These are phyloP conservation scores for Vanrija sp. DNA, from an alignment of 1,284 basidiomycete species.

Conservation along the genomic window DNA sequence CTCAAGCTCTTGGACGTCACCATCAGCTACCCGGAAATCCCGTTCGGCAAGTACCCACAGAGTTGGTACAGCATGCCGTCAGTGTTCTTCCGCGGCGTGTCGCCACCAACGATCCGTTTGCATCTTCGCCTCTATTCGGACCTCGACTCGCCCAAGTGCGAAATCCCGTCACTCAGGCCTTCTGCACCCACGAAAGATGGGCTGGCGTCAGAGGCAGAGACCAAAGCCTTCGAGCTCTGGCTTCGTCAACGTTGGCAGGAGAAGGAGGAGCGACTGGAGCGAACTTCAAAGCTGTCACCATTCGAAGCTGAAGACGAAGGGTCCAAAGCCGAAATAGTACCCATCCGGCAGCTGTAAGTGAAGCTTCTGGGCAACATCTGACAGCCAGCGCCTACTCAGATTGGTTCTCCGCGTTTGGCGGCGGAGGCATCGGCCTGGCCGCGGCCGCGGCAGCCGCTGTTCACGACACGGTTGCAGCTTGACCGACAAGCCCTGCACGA, in stretches of 20 bases:
- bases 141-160: slow-evolving; percentile 45
- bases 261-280: slow-evolving; percentile 72
- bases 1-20: slow-evolving; percentile 84
- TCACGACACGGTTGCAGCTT: too few species aligned
- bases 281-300: slow-evolving; percentile 52
- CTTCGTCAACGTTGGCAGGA: slow-evolving; percentile 71
- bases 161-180: slow-evolving; percentile 27
- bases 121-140: slow-evolving; percentile 70
- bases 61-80: slow-evolving; percentile 67
- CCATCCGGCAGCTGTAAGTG: slow-evolving; percentile 35
- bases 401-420: slow-evolving; percentile 37
- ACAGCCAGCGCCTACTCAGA: slow-evolving; percentile 26
- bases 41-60: slow-evolving; percentile 48
- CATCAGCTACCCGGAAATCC: slow-evolving; percentile 77
- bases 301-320: too few species aligned
- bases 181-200: slow-evolving; percentile 4
- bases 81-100: slow-evolving; percentile 74
- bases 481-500: too few species aligned
- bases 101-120: slow-evolving; percentile 81
- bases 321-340: slow-evolving; percentile 19
- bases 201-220: slow-evolving; percentile 61
- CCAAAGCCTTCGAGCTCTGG: slow-evolving; percentile 75
- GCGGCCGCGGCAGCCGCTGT: background rate
- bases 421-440: slow-evolving; percentile 28
- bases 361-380: background rate